Percentiles rank a stretch among this genome's conserved stretches.
These are phyloP conservation scores for Trichosanthes truncata DNA, from an alignment of 306 rosid species.

Conservation along the genomic window DNA sequence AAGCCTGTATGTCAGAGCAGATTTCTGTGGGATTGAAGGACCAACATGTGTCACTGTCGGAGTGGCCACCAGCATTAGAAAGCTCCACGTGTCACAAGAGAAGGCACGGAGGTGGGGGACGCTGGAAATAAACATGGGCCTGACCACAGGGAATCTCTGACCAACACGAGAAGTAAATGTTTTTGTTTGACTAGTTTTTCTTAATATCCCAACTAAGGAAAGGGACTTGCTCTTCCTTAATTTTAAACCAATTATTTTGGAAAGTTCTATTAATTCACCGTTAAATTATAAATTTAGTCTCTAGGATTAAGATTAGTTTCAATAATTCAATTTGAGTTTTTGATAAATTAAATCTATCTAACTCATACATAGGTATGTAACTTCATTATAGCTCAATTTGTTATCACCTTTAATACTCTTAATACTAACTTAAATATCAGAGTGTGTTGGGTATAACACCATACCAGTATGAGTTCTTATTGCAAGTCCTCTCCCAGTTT, in stretches of 20 bases:
- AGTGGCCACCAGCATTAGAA: not conserved
- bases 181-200: not conserved
- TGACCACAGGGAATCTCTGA: slow-evolving; percentile 3
- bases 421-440: no score
- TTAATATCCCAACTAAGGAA: not conserved
- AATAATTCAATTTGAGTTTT: no score
- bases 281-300: no score
- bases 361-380: no score
- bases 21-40: not conserved
- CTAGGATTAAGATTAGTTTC: no score
- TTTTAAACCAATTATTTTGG: not conserved
- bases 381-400: no score
- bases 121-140: not conserved
- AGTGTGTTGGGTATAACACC: no score
- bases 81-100: not conserved
- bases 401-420: no score
- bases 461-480: no score
- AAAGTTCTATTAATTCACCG: no score
- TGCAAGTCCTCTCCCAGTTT: no score
- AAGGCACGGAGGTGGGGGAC: not conserved
- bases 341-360: no score
- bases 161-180: not conserved
- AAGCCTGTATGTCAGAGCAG: not conserved
- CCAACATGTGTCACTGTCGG: not conserved
- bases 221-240: not conserved